Conservation (phyloP, 805 yeast species). For the Saccharomycopsis capsularis region DNA sequence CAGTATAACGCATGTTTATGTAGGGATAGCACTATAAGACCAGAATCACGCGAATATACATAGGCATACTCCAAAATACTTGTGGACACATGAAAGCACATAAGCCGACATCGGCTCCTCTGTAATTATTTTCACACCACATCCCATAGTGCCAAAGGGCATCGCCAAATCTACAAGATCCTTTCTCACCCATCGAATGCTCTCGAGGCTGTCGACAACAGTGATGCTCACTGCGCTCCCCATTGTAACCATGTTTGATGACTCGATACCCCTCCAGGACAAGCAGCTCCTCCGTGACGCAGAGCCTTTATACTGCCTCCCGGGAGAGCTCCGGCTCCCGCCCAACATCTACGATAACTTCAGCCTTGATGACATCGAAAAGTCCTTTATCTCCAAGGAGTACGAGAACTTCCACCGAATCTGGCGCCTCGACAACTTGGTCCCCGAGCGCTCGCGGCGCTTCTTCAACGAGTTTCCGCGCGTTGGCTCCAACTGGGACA, state of each 20-base stretch:
- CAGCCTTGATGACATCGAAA: conserved; percentile 10
- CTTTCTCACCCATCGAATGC: too few relatives aligned
- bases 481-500: conserved; percentile 17
- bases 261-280: conserved; percentile 7
- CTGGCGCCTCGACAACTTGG: conserved; percentile 15
- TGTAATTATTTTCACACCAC: too few relatives aligned
- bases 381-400: conserved; percentile 16
- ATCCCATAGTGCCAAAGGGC: too few relatives aligned
- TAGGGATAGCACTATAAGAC: too few relatives aligned
- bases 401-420: conserved; percentile 16
- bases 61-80: too few relatives aligned
- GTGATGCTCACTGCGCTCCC: too few relatives aligned
- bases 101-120: too few relatives aligned
- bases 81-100: too few relatives aligned
- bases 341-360: conserved; percentile 13
- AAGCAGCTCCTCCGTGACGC: conserved; percentile 1
- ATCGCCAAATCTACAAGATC: too few relatives aligned
- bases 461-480: conserved; percentile 18
- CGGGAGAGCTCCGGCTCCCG: background rate
- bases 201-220: too few relatives aligned
- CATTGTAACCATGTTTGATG: conserved; percentile 17
- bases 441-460: conserved; percentile 10
- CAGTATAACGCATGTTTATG: too few relatives aligned
- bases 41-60: too few relatives aligned
- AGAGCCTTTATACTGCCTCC: conserved; percentile 1